Evolutionary conservation across 805 yeast genomes (phyloP), one percentile per base, ranked within the genome.

Genomic region (Wickerhamomyces queroliae): DNA sequence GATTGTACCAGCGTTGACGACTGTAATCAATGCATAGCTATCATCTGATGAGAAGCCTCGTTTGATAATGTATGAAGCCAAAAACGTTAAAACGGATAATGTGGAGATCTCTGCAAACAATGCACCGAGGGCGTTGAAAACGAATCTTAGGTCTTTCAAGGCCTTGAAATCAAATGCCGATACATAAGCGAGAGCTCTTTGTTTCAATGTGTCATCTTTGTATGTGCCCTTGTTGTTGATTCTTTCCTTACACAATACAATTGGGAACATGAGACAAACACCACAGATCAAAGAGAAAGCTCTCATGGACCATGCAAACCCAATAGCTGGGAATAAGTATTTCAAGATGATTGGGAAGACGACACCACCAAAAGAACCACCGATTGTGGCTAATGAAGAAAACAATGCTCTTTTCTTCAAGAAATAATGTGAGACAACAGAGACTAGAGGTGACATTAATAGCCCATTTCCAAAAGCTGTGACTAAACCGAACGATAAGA

Each of bases 381-480:
- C 78, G 41, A 64, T 58, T 7, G 70, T 66, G 1, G 74, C 70
- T 12, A 30, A 7, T 30, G 33, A 2, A 66, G 41, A 16, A 74
- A 72, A 12, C 65, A 63, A 1, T 2, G 80, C 86, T 49, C 86
- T 62, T 48, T 65, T 76, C 23, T 57, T 60, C 30, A 65, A 58
- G 49, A 80, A 80, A 82, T 83, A 81, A 41, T 81, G 84, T 27
- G 78, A 74, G 3, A 78, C 66, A 15, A 74, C 75, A 6, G 82
- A 72, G 1, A 80, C 64, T 26, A 76, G 57, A 0, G 86, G 84
- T 6, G 78, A 70, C 62, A 76, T 70, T 27, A 78, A 64, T 25
- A 78, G 56, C 1, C 80, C 80, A 26, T 73, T 67, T 0, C 83
- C 84, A 5, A 69, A 43, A 5, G 85, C 86, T 27, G 70, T 56